Evolutionary conservation across 2,329 filamentous ascomycete species (phyloP).

Genomic region (Cytospora schulzeri): DNA sequence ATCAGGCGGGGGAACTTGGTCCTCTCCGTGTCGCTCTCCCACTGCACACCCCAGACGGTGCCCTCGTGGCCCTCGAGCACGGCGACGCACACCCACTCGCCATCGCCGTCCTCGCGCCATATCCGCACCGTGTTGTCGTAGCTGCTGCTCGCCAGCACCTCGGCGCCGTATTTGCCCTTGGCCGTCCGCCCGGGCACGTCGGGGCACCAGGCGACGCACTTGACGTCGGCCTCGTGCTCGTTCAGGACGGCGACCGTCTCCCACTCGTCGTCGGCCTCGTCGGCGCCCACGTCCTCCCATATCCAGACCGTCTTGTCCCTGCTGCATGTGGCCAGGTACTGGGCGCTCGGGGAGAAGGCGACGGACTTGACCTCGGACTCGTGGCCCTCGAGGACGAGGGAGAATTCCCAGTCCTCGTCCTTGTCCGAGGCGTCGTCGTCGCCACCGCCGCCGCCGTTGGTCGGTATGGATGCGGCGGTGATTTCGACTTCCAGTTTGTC

Average conservation of each 20-base stretch:
- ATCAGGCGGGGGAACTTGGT: conserved; percentile 64
- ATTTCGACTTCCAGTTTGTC: conserved; percentile 48
- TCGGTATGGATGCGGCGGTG: conserved; percentile 23
- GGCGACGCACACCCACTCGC: conserved; percentile 88
- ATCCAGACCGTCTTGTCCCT: conserved; percentile 97
- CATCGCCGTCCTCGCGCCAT: conserved; percentile 86
- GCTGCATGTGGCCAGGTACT: conserved; percentile 84
- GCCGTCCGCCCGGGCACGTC: conserved; percentile 55
- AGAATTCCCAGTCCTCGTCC: conserved; percentile 87
- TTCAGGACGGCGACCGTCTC: conserved; percentile 94
- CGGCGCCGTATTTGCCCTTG: conserved; percentile 55
- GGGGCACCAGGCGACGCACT: conserved; percentile 90
- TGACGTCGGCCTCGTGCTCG: conserved; percentile 95
- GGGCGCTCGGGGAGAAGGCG: conserved; percentile 71
- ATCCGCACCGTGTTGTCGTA: conserved; percentile 91
- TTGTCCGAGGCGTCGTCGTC: conserved; percentile 45
- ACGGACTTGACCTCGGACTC: conserved; percentile 90
- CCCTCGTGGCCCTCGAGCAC: conserved; percentile 78
- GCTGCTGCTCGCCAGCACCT: conserved; percentile 84
- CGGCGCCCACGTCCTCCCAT: conserved; percentile 83
- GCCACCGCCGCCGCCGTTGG: conserved; percentile 24
- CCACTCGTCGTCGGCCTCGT: conserved; percentile 86
- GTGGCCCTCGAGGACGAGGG: conserved; percentile 89
- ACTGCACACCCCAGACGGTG: conserved; percentile 90
- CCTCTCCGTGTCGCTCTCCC: conserved; percentile 52